phyloP scores from a whole-genome alignment of 2,329 filamentous ascomycete species.

The Cercospora zeina region DNA sequence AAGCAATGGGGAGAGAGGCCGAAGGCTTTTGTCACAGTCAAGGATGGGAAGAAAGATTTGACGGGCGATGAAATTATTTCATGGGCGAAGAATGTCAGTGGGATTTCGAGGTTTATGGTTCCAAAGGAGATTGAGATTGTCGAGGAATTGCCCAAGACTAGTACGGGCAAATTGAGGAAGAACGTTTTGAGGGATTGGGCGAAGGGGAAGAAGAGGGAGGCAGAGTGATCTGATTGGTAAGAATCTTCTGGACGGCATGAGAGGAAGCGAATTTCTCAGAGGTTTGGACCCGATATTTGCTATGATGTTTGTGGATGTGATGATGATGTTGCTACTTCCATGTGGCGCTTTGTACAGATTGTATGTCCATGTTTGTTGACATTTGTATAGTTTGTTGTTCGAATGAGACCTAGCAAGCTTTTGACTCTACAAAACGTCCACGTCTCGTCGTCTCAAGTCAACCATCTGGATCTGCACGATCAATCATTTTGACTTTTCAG shows the following conservation, averaged over 20 bases:
- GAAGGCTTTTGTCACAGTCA: slow-evolving; percentile 86
- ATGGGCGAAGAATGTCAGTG: slow-evolving; percentile 80
- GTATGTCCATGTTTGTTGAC: not conserved
- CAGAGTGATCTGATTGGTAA: not conserved
- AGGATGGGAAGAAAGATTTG: slow-evolving; percentile 57
- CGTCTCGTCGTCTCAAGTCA: not conserved
- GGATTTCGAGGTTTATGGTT: slow-evolving; percentile 89
- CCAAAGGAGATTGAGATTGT: slow-evolving; percentile 73
- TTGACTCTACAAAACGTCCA: not conserved
- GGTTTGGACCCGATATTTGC: not conserved
- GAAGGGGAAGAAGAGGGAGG: slow-evolving; percentile 48
- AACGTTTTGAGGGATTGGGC: slow-evolving; percentile 88
- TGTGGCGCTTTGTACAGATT: not conserved
- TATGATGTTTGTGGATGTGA: not conserved
- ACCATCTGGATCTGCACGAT: not conserved
- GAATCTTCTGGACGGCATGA: not conserved
- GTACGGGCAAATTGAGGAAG: slow-evolving; percentile 95
- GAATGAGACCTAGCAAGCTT: not conserved
- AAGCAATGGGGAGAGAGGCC: slow-evolving; percentile 95
- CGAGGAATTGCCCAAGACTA: slow-evolving; percentile 89
- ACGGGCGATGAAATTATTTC: slow-evolving; percentile 70
- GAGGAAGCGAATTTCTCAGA: not conserved
- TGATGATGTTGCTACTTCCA: not conserved
- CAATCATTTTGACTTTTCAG: not conserved
- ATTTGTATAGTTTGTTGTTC: not conserved